Evolutionary conservation across 805 yeast species (phyloP), one percentile per base, ranked within the genome.

Genomic region (Candida corydali): DNA sequence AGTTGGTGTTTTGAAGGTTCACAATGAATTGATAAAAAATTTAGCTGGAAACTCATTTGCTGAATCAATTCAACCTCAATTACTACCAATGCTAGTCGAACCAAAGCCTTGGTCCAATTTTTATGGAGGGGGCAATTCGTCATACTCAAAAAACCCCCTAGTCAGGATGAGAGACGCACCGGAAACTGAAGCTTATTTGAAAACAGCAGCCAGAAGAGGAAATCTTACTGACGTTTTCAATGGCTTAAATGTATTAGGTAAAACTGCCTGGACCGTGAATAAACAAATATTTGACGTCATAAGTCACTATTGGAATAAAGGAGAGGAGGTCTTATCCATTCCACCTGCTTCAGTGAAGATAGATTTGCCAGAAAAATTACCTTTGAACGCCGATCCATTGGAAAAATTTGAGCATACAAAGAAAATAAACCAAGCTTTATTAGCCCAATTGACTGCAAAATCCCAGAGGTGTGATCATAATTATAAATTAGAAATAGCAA

Each of bases 391-490:
- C 1, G 95, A 86, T 38, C 96, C 96, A 0, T 61, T 71, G 14
- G 82, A 66, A 7, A 70, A 82, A 29, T 73, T 79, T 39, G 82
- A 78, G 33, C 86, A 93, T 75, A 80, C 80, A 47, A 67, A 78
- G 18, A 59, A 67, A 33, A 76, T 85, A 39, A 80, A 78, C 38
- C 69, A 65, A 25, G 49, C 76, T 7, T 70, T 79, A 15, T 75
- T 78, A 44, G 80, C 76, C 29, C 80, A 79, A 42, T 76, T 84
- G 8, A 68, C 82, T 16, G 69, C 74, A 43, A 78, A 93, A 58
- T 89, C 98, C 0, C 84, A 82, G 55, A 77, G 98, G 58, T 93
- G 98, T 65, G 97, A 89, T 59, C 72, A 86, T 44, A 91, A 93
- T 57, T 93, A 93, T 59, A 93, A 87, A 57, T 63, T 93, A 36